These are phyloP conservation scores for Scheffersomyces spartinae DNA, from an alignment of 805 yeast genomes.

Conservation along the genomic window DNA sequence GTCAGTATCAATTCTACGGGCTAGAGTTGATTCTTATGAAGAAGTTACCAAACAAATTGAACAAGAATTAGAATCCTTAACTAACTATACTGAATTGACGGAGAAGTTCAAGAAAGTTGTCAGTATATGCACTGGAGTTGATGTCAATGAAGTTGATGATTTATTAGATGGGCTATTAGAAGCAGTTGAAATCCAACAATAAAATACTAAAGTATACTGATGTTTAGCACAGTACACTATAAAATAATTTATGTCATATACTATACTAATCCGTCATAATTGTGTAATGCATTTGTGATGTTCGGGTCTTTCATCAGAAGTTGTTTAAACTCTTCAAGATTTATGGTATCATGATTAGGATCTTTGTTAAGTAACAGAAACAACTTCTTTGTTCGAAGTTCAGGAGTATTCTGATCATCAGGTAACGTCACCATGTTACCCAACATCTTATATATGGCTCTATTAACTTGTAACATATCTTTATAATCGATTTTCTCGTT, in stretches of 20 bases:
- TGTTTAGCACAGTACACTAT: too few relatives aligned
- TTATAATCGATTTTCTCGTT: conserved; percentile 66
- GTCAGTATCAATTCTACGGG: conserved; percentile 41
- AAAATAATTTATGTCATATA: background rate
- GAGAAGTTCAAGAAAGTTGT: conserved; percentile 79
- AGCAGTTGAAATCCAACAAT: conserved; percentile 90
- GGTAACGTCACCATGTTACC: conserved; percentile 87
- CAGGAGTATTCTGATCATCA: conserved; percentile 89
- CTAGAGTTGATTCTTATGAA: conserved; percentile 72
- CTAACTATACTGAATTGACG: conserved; percentile 28
- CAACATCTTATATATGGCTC: conserved; percentile 86
- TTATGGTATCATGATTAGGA: conserved; percentile 48
- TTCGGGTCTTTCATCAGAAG: conserved; percentile 72
- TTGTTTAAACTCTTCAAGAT: conserved; percentile 75
- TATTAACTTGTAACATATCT: conserved; percentile 71
- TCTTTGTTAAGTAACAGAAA: conserved; percentile 66
- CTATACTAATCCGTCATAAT: conserved; percentile 72
- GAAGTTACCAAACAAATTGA: conserved; percentile 52
- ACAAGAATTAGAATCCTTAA: conserved; percentile 39
- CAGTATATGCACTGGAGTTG: conserved; percentile 82
- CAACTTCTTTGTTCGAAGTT: conserved; percentile 70
- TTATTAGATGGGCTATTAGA: conserved; percentile 75
- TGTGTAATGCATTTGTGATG: conserved; percentile 61
- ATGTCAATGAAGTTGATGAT: conserved; percentile 65
- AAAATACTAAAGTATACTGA: too few relatives aligned